Percentiles rank a stretch among this genome's conserved stretches.
Evolutionary conservation across 2,329 filamentous ascomycete species (phyloP).

Genomic region (Macrophomina phaseolina): DNA sequence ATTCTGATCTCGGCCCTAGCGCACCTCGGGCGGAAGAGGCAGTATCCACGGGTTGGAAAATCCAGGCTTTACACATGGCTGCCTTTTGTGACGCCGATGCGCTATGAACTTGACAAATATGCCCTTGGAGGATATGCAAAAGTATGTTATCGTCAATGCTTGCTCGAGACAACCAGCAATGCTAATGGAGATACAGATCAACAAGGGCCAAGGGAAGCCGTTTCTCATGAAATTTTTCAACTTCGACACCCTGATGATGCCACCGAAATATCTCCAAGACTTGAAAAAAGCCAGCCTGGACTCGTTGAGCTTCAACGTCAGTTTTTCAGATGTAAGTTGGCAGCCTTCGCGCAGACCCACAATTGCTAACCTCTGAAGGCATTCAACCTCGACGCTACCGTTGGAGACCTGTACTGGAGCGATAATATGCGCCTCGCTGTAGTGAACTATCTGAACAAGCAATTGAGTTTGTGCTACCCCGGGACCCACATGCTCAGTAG

Average conservation of each 20-base stretch:
- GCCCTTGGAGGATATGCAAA: neutral
- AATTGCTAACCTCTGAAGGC: neutral
- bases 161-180: neutral
- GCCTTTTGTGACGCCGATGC: neutral
- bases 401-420: neutral
- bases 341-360: no score
- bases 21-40: neutral
- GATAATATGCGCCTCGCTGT: neutral
- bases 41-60: neutral
- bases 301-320: neutral
- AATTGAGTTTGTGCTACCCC: neutral
- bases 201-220: neutral
- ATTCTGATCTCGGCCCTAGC: no score
- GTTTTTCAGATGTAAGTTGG: neutral
- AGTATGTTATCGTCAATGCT: no score
- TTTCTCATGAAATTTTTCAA: conserved; percentile 2
- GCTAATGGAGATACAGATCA: neutral
- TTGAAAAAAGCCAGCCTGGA: neutral
- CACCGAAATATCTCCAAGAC: neutral
- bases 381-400: neutral
- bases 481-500: no score
- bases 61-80: neutral
- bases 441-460: neutral
- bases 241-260: neutral
- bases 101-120: neutral